Conservation (phyloP, 345 rosid genomes). For the Streptanthus diversifolius region DNA sequence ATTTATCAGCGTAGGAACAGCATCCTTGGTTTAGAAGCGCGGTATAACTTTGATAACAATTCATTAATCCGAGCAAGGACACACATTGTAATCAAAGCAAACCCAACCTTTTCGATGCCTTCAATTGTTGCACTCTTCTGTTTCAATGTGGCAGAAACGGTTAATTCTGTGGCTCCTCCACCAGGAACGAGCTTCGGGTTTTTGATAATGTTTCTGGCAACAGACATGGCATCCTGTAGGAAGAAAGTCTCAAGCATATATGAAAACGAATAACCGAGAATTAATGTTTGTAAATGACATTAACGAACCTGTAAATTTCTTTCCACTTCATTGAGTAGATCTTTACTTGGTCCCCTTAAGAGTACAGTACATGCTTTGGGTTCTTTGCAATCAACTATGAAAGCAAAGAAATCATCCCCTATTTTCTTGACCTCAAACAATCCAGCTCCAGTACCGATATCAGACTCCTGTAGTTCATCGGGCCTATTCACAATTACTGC, state of each 20-base stretch:
- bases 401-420: conserved; percentile 91
- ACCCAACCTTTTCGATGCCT: conserved; percentile 80
- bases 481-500: conserved; percentile 95
- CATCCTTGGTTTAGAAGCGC: background rate
- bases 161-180: conserved; percentile 91
- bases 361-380: conserved; percentile 94
- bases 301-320: conserved; percentile 78
- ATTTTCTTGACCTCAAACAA: conserved; percentile 91
- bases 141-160: conserved; percentile 86
- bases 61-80: background rate
- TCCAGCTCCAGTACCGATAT: conserved; percentile 94
- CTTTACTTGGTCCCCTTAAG: conserved; percentile 94
- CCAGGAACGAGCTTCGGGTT: conserved; percentile 94
- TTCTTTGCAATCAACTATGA: conserved; percentile 84
- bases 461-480: conserved; percentile 92
- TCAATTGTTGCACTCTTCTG: conserved; percentile 88
- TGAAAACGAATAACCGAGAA: background rate
- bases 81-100: background rate
- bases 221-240: conserved; percentile 89
- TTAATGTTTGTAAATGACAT: background rate
- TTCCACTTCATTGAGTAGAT: conserved; percentile 92
- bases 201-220: conserved; percentile 91
- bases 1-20: background rate
- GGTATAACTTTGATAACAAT: background rate
- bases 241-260: background rate